Percentiles rank a stretch among this genome's conserved stretches.
Conservation (phyloP, 2,329 filamentous ascomycete species). For the Claviceps fusiformis region DNA sequence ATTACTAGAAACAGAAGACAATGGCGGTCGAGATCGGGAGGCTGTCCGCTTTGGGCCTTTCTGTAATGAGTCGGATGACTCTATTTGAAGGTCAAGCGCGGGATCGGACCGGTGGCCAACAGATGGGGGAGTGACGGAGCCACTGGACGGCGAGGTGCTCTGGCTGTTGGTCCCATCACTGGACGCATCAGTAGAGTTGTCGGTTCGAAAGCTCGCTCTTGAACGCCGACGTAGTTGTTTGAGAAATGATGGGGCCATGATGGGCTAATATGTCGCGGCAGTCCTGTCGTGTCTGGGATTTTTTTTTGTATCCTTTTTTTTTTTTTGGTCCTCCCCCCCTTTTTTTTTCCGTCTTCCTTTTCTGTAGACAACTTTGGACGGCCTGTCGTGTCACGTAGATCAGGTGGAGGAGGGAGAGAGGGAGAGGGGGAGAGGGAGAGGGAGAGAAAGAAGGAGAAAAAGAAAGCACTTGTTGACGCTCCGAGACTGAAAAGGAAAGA, state of each 20-base stretch:
- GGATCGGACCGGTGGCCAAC: conserved; percentile 53
- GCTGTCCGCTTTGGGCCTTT: conserved; percentile 4
- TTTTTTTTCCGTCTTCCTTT: neutral
- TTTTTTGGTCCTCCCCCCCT: no score
- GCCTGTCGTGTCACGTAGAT: neutral
- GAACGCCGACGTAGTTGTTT: conserved; percentile 67
- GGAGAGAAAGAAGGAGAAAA: neutral
- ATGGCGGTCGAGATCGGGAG: conserved; percentile 22
- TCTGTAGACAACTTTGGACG: neutral
- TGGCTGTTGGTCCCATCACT: conserved; percentile 45
- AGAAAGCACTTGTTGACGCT: neutral
- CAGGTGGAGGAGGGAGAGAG: neutral
- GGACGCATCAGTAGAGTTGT: conserved; percentile 46
- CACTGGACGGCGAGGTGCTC: conserved; percentile 50
- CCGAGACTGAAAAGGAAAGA: neutral
- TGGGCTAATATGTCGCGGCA: conserved; percentile 7
- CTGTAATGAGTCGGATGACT: conserved; percentile 23
- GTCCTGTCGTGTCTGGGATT: neutral
- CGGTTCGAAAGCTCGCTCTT: conserved; percentile 57
- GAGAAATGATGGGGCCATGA: conserved; percentile 54
- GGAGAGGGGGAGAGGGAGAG: no score
- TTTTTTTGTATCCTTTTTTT: no score
- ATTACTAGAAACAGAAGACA: conserved; percentile 23
- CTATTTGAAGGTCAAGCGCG: conserved; percentile 46
- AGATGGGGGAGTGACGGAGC: conserved; percentile 64